Base-by-base conservation (phyloP, 805 yeast species). In the Spathaspora hagerdaliae region DNA sequence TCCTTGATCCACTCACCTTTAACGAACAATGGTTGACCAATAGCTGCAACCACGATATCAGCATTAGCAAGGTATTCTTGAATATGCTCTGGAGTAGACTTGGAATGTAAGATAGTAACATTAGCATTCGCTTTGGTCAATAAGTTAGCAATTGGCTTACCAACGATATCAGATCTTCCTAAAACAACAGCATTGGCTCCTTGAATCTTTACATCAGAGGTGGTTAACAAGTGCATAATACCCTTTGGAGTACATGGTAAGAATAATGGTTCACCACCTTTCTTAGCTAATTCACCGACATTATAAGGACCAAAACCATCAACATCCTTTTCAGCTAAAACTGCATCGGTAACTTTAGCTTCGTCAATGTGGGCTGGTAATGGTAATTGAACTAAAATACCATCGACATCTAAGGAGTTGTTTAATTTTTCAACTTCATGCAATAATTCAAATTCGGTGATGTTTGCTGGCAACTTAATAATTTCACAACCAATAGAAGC, bases 191-290 rank as follows among this genome's bases (percentile, higher is more conserved):
- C 92, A 57, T 80, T 75, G 49, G 82, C 77, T 51, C 94, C 94
- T 31, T 68, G 60, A 39, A 86, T 60, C 7, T 68, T 63, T 19
- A 84, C 76, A 14, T 79, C 76, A 31, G 85, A 73, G 51, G 77
- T 74, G 51, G 78, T 67, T 47, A 87, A 69, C 51, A 87, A 69
- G 57, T 79, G 78, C 66, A 87, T 77, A 54, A 85, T 81, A 27
- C 95, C 96, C 63, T 84, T 77, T 43, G 96, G 96, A 15, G 96
- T 87, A 63, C 95, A 87, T 35, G 96, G 95, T 57, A 83, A 70
- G 64, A 82, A 87, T 46, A 63, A 62, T 34, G 95, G 94, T 19
- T 71, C 58, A 36, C 92, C 94, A 49, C 82, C 83, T 60, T 77
- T 82, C 60, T 86, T 86, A 52, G 85, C 74, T 53, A 87, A 71